These are phyloP conservation scores for Xylariaceae sp. DNA, from an alignment of 2,329 filamentous ascomycete species.

Conservation along the genomic window DNA sequence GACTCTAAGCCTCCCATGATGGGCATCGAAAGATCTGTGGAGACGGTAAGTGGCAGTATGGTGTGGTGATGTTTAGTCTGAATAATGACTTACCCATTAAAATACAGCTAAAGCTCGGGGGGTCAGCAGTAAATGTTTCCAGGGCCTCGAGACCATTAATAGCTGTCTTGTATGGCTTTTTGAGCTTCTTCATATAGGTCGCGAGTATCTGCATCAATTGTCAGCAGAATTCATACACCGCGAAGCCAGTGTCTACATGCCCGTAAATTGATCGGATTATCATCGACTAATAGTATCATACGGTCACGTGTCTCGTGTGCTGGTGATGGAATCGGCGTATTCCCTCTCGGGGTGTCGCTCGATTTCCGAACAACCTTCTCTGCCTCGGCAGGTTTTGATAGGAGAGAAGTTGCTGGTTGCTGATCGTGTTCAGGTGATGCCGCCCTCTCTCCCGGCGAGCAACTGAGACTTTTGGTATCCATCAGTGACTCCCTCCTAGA, in stretches of 20 bases:
- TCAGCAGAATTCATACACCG: too few species aligned
- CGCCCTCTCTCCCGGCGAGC: too few species aligned
- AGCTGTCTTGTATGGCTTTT: constrained; percentile 27
- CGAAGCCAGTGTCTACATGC: background rate
- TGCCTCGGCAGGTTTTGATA: too few species aligned
- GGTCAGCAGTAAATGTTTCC: background rate
- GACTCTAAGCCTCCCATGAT: background rate
- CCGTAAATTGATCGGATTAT: constrained; percentile 37
- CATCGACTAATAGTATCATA: constrained; percentile 37
- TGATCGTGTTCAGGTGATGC: too few species aligned
- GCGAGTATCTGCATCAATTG: constrained; percentile 24
- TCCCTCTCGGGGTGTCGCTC: too few species aligned
- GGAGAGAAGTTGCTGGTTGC: too few species aligned
- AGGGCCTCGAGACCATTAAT: constrained; percentile 35
- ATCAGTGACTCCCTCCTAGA: too few species aligned
- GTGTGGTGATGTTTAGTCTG: background rate
- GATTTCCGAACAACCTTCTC: too few species aligned
- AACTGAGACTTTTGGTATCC: too few species aligned
- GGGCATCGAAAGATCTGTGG: background rate
- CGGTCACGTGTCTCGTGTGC: too few species aligned
- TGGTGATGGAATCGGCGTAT: too few species aligned
- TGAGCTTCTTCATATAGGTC: constrained; percentile 30
- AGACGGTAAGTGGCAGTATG: background rate
- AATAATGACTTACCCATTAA: background rate
- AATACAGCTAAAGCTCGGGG: background rate